Percentiles rank a stretch among this genome's conserved stretches.
Evolutionary conservation across 2,329 filamentous ascomycete genomes (phyloP).

Genomic region (Hypoxylon sp.): DNA sequence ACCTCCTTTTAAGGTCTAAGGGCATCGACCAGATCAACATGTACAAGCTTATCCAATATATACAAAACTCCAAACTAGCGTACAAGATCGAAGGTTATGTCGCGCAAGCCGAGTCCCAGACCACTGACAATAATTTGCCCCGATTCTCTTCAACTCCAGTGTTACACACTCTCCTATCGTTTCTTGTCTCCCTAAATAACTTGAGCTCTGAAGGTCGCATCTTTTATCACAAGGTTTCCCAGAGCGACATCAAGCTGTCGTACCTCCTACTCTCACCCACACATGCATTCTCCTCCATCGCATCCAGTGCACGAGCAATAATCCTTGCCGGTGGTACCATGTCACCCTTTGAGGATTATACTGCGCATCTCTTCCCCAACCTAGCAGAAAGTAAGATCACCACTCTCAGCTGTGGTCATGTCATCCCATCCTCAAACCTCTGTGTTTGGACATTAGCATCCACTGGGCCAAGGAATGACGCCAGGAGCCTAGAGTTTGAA

Average conservation of each 20-base stretch:
- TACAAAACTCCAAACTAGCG: constrained; percentile 92
- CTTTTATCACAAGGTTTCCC: constrained; percentile 69
- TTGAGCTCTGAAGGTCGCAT: constrained; percentile 79
- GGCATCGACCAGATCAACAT: constrained; percentile 96
- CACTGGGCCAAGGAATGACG: constrained; percentile 54
- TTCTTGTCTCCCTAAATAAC: constrained; percentile 88
- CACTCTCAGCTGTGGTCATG: constrained; percentile 93
- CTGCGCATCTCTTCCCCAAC: constrained; percentile 86
- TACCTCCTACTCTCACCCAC: constrained; percentile 94
- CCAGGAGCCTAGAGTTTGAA: constrained; percentile 71
- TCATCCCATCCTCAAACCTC: constrained; percentile 87
- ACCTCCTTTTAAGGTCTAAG: constrained; percentile 82
- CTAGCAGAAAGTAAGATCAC: constrained; percentile 74
- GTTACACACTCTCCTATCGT: constrained; percentile 69
- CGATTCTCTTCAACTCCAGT: constrained; percentile 65
- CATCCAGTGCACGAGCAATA: constrained; percentile 86
- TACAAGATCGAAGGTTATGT: constrained; percentile 95
- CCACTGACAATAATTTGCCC: constrained; percentile 45
- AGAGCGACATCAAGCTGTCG: constrained; percentile 73
- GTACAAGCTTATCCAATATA: constrained; percentile 87
- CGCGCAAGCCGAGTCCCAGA: constrained; percentile 69
- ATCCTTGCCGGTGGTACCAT: constrained; percentile 96
- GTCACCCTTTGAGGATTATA: constrained; percentile 96
- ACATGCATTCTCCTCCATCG: constrained; percentile 90
- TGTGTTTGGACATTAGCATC: constrained; percentile 79